A percentile compares a stretch with the other conserved stretches of the same genome.
These are phyloP conservation scores for Bruguiera parviflora DNA, from an alignment of 345 rosid species.

Conservation along the genomic window DNA sequence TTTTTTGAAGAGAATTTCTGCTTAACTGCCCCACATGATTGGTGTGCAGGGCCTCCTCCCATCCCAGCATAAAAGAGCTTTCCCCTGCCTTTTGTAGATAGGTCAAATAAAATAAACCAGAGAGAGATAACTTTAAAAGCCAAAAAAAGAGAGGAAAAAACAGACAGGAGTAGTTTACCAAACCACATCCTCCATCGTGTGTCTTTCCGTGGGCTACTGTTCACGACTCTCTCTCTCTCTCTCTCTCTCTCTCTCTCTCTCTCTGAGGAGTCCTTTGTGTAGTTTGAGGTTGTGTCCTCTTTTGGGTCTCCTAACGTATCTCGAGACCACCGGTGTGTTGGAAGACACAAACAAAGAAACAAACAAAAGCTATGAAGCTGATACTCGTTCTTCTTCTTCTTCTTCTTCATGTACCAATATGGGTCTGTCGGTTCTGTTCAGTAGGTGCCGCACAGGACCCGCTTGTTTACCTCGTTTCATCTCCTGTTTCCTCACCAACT, in stretches of 20 bases:
- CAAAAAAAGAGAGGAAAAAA: background rate
- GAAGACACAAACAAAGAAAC: conserved; percentile 10
- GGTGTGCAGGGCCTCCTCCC: conserved; percentile 18
- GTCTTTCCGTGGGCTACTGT: too few relatives aligned
- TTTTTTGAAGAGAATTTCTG: too few relatives aligned
- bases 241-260: too few relatives aligned
- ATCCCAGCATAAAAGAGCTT: conserved; percentile 16
- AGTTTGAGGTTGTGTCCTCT: too few relatives aligned
- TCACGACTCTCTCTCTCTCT: too few relatives aligned
- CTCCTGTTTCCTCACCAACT: conserved; percentile 31
- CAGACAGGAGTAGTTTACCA: background rate
- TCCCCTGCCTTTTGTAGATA: conserved; percentile 12
- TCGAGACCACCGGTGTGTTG: conserved; percentile 23
- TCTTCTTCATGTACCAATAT: conserved; percentile 39
- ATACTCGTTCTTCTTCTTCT: conserved; percentile 32
- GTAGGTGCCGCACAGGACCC: conserved; percentile 31
- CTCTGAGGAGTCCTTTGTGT: too few relatives aligned
- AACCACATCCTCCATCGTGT: too few relatives aligned
- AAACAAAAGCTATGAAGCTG: conserved; percentile 36
- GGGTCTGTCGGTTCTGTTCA: conserved; percentile 24
- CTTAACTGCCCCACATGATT: conserved; percentile 27
- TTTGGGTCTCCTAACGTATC: too few relatives aligned
- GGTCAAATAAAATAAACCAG: too few relatives aligned
- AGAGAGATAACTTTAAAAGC: background rate
- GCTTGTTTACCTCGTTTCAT: conserved; percentile 22